phyloP scores from a whole-genome alignment of 768 basidiomycete species.

The Astraeus odoratus region DNA sequence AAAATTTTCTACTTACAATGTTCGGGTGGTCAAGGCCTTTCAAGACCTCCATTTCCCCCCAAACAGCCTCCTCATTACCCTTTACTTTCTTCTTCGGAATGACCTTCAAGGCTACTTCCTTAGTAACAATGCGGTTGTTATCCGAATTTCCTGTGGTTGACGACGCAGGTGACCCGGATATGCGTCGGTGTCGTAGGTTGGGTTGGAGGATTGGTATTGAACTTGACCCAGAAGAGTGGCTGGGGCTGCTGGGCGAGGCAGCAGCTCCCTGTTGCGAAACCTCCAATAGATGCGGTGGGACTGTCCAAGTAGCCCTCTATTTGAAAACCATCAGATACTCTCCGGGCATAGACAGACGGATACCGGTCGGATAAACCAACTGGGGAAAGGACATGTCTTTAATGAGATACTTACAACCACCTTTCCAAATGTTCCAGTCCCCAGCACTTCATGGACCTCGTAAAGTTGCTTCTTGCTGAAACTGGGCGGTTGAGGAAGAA shows the following conservation, averaged over 20 bases:
- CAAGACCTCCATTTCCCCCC: conserved; percentile 91
- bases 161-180: conserved; percentile 13
- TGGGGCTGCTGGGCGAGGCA: conserved; percentile 27
- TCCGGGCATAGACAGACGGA: too few species aligned
- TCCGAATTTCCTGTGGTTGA: conserved; percentile 20
- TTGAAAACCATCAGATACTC: neutral
- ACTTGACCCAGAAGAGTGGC: conserved; percentile 14
- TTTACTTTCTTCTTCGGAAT: conserved; percentile 96
- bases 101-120: conserved; percentile 82
- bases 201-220: conserved; percentile 25
- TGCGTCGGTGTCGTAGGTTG: conserved; percentile 15
- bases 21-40: conserved; percentile 87
- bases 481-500: conserved; percentile 80
- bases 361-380: neutral
- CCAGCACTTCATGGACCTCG: conserved; percentile 64
- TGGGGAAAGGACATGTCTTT: neutral
- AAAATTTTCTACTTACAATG: conserved; percentile 48
- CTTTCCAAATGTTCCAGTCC: conserved; percentile 85
- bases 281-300: conserved; percentile 52
- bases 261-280: conserved; percentile 55
- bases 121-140: conserved; percentile 33
- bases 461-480: conserved; percentile 84
- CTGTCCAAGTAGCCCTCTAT: conserved; percentile 73
- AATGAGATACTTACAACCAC: conserved; percentile 56
- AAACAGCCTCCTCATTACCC: conserved; percentile 81